Base-by-base conservation (phyloP, 2,329 filamentous ascomycete species). In the Exophiala spinifera region DNA sequence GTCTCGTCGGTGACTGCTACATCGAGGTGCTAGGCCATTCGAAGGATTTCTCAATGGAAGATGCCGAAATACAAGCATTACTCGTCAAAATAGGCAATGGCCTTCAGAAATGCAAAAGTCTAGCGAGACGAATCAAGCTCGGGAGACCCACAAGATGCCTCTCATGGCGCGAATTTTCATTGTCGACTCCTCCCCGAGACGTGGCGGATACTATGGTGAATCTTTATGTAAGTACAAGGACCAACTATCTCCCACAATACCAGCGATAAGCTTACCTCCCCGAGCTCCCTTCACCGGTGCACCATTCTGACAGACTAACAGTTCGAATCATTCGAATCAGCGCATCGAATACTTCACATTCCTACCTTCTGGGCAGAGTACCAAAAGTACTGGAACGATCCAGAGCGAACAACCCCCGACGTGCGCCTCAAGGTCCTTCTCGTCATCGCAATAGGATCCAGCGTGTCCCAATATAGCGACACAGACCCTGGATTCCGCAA, bases 331-430 rank as follows among this genome's bases (percentile, higher is more conserved):
- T 66, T 72, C 33, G 69, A 69, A 44, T 54, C 64, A 11, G 61
- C 65, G 6, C 68, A 69, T 50, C 65, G 67, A 33, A 62, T 72
- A 1, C 20, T 71, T 6, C 69, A 73, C 57, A 28, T 67, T 7
- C 69, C 69, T 3, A 63, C 64, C 1, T 72, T 72, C 49, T 63
- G 61, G 55, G 52, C 51, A 17, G 67, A 71, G 20, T 72, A 71
- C 39, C 37, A 63, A 8, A 36, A 46, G 13, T 68, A 67, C 55
- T 57, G 58, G 68, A 25, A 53, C 7, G 1, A 55, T 17, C 62
- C 65, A 1, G 53, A 58, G 13, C 34, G 52, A 2, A 51, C 47
- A 3, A 50, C 62, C 6, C 62, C 49, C 1, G 50, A 51, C 0
- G 66, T 67, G 33, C 42, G 65, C 1, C 57, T 70, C 1, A 70